phyloP scores from a whole-genome alignment of 495 filamentous ascomycete genomes.

The Pyronema omphalodes region DNA sequence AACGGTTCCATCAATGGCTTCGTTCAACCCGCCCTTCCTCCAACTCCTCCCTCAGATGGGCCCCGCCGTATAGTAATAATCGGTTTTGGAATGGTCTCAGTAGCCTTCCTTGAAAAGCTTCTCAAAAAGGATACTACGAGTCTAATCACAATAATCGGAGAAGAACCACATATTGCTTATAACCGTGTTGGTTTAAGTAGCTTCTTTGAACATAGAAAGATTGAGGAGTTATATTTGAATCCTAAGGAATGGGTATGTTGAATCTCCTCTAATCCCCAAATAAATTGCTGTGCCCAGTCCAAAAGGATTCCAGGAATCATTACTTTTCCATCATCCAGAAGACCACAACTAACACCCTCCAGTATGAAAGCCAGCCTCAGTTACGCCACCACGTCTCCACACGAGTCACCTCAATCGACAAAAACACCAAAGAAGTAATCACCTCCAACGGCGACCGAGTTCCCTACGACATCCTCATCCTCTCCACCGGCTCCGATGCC shows the following conservation, averaged over 20 bases:
- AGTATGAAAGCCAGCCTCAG: conserved; percentile 33
- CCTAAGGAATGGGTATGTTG: conserved; percentile 65
- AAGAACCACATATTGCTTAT: conserved; percentile 82
- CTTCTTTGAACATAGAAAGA: conserved; percentile 79
- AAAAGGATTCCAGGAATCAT: too few species aligned
- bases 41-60: background rate
- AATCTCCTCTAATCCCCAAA: background rate
- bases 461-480: conserved; percentile 72
- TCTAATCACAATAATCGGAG: conserved; percentile 78
- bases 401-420: conserved; percentile 50
- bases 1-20: background rate
- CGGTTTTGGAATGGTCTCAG: conserved; percentile 88
- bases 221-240: conserved; percentile 82
- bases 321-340: background rate
- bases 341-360: background rate
- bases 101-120: conserved; percentile 86
- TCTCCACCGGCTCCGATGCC: conserved; percentile 85
- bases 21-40: background rate
- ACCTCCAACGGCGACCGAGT: conserved; percentile 54
- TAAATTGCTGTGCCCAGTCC: too few species aligned
- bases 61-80: conserved; percentile 67
- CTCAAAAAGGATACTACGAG: conserved; percentile 66
- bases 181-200: conserved; percentile 90
- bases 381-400: conserved; percentile 78
- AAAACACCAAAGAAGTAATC: conserved; percentile 42